Base-by-base conservation (phyloP, 2,329 filamentous ascomycete genomes). In the Albifimbria verrucaria region DNA sequence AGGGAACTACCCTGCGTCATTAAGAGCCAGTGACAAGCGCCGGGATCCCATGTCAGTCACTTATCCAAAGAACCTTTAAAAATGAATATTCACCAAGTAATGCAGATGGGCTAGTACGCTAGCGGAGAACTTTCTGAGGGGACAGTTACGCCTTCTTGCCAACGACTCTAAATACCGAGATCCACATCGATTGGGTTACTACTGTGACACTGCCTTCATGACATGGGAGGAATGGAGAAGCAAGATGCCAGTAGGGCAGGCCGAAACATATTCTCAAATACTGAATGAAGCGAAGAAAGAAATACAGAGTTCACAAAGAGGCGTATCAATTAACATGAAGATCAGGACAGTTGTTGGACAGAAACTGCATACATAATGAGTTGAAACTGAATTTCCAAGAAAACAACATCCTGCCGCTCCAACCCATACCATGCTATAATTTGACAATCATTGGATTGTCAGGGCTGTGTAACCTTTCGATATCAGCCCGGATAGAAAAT, bases 271-370 rank as follows among this genome's bases (percentile, higher is more conserved):
- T 26, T 21, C 9, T 24, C 7, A 26, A 7, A 47, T 47, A 7
- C 44, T 47, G 4, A 9, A 4, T 15, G 26, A 26, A 24, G 44
- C 22, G 4, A 47, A 47, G 22, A 18, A 25, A 7, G 22, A 47
- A 18, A 23, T 47, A 9, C 44, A 47, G 20, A 9, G 23, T 4
- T 21, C 44, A 3, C 24, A 47, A 18, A 4, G 44, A 47, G 44
- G 44, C 15, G 17, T 47, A 4, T 47, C 44, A 7, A 26, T 47
- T 9, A 47, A 47, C 44, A 25, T 47, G 44, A 23, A 26, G 7
- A 47, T 47, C 23, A 24, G 22, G 23, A 47, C 44, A 25, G 44
- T 47, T n/a, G 44, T 47, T 24, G 44, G 44, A 17, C 44, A 23
- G 21, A 47, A 47, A 23, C 44, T 23, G 17, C n/a, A n/a, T n/a